Percentiles rank a stretch among this genome's conserved stretches.
These are phyloP conservation scores for Trametes gibbosa DNA, from an alignment of 768 basidiomycete genomes.

Conservation along the genomic window DNA sequence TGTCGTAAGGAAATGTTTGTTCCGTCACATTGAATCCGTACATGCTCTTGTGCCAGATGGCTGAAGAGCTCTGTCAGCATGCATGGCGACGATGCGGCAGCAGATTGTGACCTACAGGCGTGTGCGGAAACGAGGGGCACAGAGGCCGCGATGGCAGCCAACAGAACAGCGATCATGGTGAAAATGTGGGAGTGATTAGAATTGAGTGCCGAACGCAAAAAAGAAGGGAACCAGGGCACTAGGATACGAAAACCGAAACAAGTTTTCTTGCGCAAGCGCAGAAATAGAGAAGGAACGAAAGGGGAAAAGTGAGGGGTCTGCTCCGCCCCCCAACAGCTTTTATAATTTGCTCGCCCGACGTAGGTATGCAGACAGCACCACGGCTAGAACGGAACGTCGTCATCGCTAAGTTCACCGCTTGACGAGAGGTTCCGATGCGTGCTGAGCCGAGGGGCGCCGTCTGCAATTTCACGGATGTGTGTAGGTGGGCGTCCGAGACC, in stretches of 20 bases:
- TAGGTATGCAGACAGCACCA: slow-evolving; percentile 5
- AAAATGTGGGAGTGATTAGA: background rate
- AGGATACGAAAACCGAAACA: background rate
- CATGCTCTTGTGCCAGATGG: slow-evolving; percentile 56
- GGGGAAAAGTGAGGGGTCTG: background rate
- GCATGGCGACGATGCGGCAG: background rate
- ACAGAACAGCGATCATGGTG: slow-evolving; percentile 11
- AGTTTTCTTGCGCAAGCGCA: background rate
- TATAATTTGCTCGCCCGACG: background rate
- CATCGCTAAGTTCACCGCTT: slow-evolving; percentile 1
- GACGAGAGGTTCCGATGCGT: background rate
- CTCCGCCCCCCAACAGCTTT: background rate
- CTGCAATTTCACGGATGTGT: background rate
- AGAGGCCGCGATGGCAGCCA: slow-evolving; percentile 14
- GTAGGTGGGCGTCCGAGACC: background rate
- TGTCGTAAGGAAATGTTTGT: slow-evolving; percentile 56
- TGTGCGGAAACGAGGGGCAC: slow-evolving; percentile 17
- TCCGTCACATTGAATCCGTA: slow-evolving; percentile 67
- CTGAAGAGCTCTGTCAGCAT: slow-evolving; percentile 26
- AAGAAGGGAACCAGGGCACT: background rate
- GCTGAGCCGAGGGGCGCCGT: background rate
- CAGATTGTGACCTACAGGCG: slow-evolving; percentile 2
- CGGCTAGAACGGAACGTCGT: slow-evolving; percentile 1
- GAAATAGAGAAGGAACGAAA: background rate
- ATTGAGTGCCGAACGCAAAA: background rate